Evolutionary conservation across 1,139 yeast species (phyloP).

Genomic region (Candida frijolesensis): DNA sequence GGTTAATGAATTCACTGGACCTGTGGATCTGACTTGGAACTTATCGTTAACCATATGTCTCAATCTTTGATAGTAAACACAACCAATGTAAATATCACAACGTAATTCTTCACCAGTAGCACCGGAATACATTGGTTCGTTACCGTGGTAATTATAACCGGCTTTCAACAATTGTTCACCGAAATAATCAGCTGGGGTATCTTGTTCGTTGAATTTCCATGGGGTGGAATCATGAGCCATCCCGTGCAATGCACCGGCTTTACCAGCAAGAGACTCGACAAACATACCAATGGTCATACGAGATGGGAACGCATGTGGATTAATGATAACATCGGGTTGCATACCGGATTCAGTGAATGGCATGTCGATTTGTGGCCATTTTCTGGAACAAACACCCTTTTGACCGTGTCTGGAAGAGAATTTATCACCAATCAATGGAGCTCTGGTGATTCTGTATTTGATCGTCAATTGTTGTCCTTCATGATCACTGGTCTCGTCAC

Average conservation of each 20-base stretch:
- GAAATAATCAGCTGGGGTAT: constrained; percentile 96
- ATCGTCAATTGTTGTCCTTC: constrained; percentile 87
- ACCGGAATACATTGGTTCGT: constrained; percentile 99
- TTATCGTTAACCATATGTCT: constrained; percentile 99
- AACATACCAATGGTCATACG: constrained; percentile 99
- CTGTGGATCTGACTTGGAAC: constrained; percentile 98
- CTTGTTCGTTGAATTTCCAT: constrained; percentile 87
- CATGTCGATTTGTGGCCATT: constrained; percentile 97
- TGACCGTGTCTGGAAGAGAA: constrained; percentile 99
- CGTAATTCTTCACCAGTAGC: constrained; percentile 97
- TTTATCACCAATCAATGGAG: constrained; percentile 96
- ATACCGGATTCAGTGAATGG: constrained; percentile 96
- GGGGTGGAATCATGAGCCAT: constrained; percentile 98
- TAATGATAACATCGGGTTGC: constrained; percentile 95
- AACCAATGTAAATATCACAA: constrained; percentile 94
- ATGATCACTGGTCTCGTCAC: constrained; percentile 70
- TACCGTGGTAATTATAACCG: constrained; percentile 97
- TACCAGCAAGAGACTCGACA: constrained; percentile 96
- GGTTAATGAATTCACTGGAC: constrained; percentile 94
- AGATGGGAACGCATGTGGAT: constrained; percentile 99
- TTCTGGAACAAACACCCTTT: constrained; percentile 98
- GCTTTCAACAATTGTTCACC: constrained; percentile 88
- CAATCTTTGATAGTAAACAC: constrained; percentile 95
- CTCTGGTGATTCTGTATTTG: constrained; percentile 88
- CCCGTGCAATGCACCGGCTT: constrained; percentile 98